Evolutionary conservation across 352 stramenopile genomes (phyloP).

Genomic region (Phytopythium aichiense): DNA sequence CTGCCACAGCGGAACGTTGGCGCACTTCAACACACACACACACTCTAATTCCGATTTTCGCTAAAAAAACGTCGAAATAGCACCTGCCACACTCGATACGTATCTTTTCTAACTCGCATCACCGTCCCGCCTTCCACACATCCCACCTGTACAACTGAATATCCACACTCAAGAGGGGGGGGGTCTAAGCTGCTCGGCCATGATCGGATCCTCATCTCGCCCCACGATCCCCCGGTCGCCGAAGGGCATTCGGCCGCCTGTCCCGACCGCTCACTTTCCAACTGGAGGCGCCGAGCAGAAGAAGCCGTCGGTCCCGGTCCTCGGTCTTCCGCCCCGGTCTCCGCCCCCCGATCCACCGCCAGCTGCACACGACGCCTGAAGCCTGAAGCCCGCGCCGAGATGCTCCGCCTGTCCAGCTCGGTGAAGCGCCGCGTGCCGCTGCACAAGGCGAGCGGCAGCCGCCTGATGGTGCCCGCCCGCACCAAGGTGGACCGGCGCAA

Average conservation of each 20-base stretch:
- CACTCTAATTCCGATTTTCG: background rate
- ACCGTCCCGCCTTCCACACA: background rate
- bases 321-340: background rate
- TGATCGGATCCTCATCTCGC: too few relatives aligned
- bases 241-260: background rate
- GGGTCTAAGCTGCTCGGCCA: too few relatives aligned
- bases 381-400: conserved; percentile 10
- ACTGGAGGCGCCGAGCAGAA: conserved; percentile 32
- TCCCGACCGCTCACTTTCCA: conserved; percentile 28
- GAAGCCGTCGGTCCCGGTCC: background rate
- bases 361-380: background rate
- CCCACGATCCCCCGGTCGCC: too few relatives aligned
- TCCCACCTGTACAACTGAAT: background rate
- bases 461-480: conserved; percentile 49
- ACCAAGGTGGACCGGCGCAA: conserved; percentile 73
- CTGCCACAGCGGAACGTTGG: too few relatives aligned
- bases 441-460: conserved; percentile 60
- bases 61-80: conserved; percentile 1
- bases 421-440: conserved; percentile 62
- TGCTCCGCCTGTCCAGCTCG: conserved; percentile 67
- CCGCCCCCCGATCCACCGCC: background rate
- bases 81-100: background rate
- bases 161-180: background rate
- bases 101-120: background rate
- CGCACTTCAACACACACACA: too few relatives aligned